Percentiles rank a stretch among this genome's conserved stretches.
phyloP scores from a whole-genome alignment of 805 yeast species.

The Pichia ethanolica region DNA sequence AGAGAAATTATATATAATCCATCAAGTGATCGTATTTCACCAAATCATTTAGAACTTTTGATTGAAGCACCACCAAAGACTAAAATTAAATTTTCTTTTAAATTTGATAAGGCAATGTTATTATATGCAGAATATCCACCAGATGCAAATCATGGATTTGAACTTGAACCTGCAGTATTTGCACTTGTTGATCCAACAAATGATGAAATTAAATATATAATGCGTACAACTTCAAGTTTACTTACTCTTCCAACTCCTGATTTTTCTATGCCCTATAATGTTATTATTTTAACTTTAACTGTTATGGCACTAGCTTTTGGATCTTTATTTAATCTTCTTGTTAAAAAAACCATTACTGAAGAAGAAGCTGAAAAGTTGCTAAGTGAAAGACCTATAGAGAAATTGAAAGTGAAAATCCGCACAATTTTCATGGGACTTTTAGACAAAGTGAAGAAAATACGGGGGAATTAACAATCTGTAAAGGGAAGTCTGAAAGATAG shows the following conservation, averaged over 20 bases:
- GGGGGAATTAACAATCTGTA: neutral
- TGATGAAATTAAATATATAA: constrained; percentile 32
- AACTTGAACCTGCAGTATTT: constrained; percentile 83
- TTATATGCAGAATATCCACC: constrained; percentile 95
- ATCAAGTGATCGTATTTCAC: constrained; percentile 71
- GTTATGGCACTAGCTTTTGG: constrained; percentile 92
- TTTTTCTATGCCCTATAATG: constrained; percentile 98
- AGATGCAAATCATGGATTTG: constrained; percentile 97
- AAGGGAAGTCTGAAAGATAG: no score
- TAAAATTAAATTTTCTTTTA: constrained; percentile 55
- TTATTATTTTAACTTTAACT: constrained; percentile 87
- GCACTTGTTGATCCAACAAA: constrained; percentile 35
- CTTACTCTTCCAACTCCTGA: constrained; percentile 92
- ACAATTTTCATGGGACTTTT: neutral
- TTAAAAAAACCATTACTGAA: constrained; percentile 67
- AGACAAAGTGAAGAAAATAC: neutral
- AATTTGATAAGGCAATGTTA: constrained; percentile 82
- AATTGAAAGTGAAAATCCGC: constrained; percentile 6
- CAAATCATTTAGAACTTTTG: constrained; percentile 72
- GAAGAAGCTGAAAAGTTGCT: constrained; percentile 47
- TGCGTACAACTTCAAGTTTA: constrained; percentile 81
- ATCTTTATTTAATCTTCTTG: constrained; percentile 67
- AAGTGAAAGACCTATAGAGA: constrained; percentile 15
- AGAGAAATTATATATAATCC: constrained; percentile 59
- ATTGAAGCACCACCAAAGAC: constrained; percentile 58